Conservation (phyloP, 345 rosid genomes). For the Citrus sinensis region DNA sequence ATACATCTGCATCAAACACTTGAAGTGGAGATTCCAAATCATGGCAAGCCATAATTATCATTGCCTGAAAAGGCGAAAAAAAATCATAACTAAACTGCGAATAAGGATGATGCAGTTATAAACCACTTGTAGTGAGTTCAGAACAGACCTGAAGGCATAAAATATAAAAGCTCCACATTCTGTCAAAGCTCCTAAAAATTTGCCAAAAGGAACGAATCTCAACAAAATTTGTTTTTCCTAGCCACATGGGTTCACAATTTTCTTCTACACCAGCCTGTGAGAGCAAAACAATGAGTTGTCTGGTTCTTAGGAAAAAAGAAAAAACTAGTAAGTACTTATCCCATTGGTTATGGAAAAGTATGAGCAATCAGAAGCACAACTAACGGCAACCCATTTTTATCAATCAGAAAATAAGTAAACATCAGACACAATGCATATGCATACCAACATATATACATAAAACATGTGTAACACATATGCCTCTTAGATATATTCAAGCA, state of each 20-base stretch:
- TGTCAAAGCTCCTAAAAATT: conserved; percentile 91
- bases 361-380: not conserved
- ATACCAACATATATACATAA: not conserved
- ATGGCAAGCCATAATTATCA: conserved; percentile 95
- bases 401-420: not conserved
- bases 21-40: conserved; percentile 85
- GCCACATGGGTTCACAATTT: conserved; percentile 51
- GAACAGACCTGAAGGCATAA: conserved; percentile 80
- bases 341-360: not conserved
- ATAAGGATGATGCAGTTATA: not conserved
- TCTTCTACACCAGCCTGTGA: conserved; percentile 48
- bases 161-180: conserved; percentile 95
- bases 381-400: not conserved
- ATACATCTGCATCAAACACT: conserved; percentile 60
- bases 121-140: not conserved
- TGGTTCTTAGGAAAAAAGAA: not conserved
- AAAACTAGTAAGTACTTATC: not conserved
- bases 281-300: not conserved
- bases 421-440: not conserved
- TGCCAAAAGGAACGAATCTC: conserved; percentile 98
- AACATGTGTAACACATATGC: not conserved
- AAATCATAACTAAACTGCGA: not conserved
- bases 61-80: conserved; percentile 54
- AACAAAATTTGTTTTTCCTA: conserved; percentile 88
- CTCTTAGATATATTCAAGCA: not conserved